Evolutionary conservation across 192 early-diverging fungal species (phyloP).

Genomic region (Dispira parvispora): DNA sequence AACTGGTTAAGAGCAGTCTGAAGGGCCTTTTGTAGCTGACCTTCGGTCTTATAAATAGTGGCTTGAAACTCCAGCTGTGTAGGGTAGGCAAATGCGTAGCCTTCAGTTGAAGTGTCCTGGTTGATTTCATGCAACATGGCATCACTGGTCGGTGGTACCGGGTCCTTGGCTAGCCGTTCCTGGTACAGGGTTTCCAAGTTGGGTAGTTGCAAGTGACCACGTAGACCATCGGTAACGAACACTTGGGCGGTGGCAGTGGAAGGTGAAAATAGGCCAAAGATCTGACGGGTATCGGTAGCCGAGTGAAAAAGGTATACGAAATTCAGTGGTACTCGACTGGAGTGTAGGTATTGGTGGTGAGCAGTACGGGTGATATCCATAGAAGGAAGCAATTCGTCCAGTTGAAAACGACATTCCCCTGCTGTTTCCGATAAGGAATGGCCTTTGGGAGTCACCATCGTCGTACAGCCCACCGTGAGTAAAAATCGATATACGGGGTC

Average conservation of each 20-base stretch:
- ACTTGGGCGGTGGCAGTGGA: conserved; percentile 33
- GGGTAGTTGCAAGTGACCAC: conserved; percentile 46
- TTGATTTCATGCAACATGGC: conserved; percentile 3
- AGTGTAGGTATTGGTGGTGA: not conserved
- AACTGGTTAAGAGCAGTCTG: conserved; percentile 41
- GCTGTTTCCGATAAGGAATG: conserved; percentile 11
- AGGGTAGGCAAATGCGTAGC: conserved; percentile 25
- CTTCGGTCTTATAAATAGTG: conserved; percentile 16
- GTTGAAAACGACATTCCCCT: conserved; percentile 19
- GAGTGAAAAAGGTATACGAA: conserved; percentile 72
- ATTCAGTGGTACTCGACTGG: conserved; percentile 18
- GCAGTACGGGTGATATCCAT: not conserved
- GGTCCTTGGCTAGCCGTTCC: conserved; percentile 18
- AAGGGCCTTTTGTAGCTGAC: conserved; percentile 26
- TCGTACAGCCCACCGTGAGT: conserved; percentile 52
- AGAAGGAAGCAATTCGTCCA: conserved; percentile 16
- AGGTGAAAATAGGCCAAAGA: conserved; percentile 58
- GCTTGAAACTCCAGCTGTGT: conserved; percentile 16
- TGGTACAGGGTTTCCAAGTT: conserved; percentile 50
- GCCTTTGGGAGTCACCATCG: conserved; percentile 14
- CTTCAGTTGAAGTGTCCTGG: conserved; percentile 12
- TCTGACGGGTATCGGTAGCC: conserved; percentile 34
- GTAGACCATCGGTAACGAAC: conserved; percentile 55
- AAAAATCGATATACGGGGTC: conserved; percentile 66
- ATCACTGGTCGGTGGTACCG: conserved; percentile 14